Conservation (phyloP, 1,139 yeast genomes). For the Kodamaea sp. region DNA sequence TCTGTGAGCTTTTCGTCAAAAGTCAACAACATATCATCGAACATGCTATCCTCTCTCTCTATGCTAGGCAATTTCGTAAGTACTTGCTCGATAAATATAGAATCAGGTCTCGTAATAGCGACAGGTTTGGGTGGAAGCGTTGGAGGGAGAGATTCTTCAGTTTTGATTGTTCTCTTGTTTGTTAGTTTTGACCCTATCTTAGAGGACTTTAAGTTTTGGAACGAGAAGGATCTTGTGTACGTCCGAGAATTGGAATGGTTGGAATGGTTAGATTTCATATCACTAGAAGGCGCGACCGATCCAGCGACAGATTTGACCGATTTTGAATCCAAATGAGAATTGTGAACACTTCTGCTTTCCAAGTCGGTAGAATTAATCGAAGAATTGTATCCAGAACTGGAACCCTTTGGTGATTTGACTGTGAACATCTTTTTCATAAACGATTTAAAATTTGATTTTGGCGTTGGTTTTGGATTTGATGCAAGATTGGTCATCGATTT, state of each 20-base stretch:
- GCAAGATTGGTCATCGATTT: conserved; percentile 7
- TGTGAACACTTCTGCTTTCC: background rate
- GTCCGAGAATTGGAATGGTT: conserved; percentile 4
- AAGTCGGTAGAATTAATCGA: conserved; percentile 1
- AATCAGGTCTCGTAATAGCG: conserved; percentile 5
- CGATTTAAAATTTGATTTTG: conserved; percentile 11
- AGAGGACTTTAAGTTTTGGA: conserved; percentile 14
- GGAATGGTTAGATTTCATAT: conserved; percentile 4
- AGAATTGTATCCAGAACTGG: background rate
- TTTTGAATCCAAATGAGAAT: conserved; percentile 4
- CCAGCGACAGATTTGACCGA: conserved; percentile 5
- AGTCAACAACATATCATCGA: conserved; percentile 33
- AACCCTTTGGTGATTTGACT: conserved; percentile 1
- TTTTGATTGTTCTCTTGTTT: conserved; percentile 1
- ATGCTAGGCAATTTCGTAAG: conserved; percentile 29
- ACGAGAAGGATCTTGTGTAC: conserved; percentile 17
- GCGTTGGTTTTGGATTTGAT: conserved; percentile 1
- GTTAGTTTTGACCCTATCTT: conserved; percentile 4
- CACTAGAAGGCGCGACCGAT: conserved; percentile 1
- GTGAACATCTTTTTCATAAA: conserved; percentile 11
- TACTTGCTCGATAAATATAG: conserved; percentile 5
- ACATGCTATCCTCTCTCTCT: conserved; percentile 33
- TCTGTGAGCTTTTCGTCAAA: conserved; percentile 11
- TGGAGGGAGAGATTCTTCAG: background rate
- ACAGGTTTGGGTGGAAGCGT: conserved; percentile 1